Conservation (phyloP, 2,329 filamentous ascomycete genomes). For the Trichoderma cornu-damae region DNA sequence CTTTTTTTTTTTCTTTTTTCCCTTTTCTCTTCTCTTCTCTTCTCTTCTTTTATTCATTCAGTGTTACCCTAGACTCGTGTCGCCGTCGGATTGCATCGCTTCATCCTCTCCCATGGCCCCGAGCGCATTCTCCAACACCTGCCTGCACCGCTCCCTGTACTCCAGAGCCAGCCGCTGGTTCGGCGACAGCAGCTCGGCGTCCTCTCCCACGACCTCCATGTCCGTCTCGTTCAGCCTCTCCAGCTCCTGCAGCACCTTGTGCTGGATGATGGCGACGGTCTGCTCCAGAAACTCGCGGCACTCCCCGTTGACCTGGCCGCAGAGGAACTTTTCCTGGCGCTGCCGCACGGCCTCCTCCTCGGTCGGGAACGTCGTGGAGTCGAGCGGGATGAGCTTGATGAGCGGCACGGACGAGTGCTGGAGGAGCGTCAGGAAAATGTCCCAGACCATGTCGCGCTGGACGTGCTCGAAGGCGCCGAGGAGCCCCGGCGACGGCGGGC, state of each 20-base stretch:
- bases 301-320: constrained; percentile 29
- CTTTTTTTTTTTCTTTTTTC: not conserved
- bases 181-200: constrained; percentile 34
- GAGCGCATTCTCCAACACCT: constrained; percentile 44
- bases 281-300: constrained; percentile 31
- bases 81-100: constrained; percentile 21
- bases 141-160: constrained; percentile 47
- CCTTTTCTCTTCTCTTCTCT: not conserved
- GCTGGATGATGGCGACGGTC: constrained; percentile 39
- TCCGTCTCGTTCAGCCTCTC: constrained; percentile 45
- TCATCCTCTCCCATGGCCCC: constrained; percentile 34
- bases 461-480: constrained; percentile 45
- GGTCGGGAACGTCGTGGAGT: not conserved
- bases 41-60: not conserved
- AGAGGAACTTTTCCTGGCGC: constrained; percentile 29
- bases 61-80: not conserved
- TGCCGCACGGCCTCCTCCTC: constrained; percentile 30
- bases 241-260: constrained; percentile 41
- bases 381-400: constrained; percentile 27
- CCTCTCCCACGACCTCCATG: constrained; percentile 38
- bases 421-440: constrained; percentile 41
- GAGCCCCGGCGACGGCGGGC: constrained; percentile 24
- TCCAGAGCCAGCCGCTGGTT: constrained; percentile 46
- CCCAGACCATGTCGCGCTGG: constrained; percentile 49
- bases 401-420: constrained; percentile 28